A percentile compares a stretch with the other conserved stretches of the same genome.
These are phyloP conservation scores for Symbiotaphrina buchneri DNA, from an alignment of 495 filamentous ascomycete genomes.

Conservation along the genomic window DNA sequence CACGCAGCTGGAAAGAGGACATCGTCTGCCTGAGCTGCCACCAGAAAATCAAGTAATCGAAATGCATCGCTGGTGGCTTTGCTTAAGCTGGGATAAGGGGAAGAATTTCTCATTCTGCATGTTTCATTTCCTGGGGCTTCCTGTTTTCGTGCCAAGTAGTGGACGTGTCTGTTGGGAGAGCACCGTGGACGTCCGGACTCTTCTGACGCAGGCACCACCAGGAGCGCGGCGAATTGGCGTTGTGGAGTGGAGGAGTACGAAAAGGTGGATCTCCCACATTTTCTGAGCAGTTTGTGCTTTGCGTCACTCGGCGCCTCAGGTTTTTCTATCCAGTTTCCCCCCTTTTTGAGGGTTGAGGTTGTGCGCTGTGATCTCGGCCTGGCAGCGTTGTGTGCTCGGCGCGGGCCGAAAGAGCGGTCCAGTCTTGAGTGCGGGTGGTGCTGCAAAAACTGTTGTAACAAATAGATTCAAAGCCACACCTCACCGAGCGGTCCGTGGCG, in stretches of 20 bases:
- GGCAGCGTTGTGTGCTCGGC: too few species aligned
- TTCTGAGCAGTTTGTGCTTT: too few species aligned
- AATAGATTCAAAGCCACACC: too few species aligned
- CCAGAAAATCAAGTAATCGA: constrained; percentile 4
- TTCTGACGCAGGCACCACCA: not conserved
- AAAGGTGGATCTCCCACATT: not conserved
- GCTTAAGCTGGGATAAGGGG: too few species aligned
- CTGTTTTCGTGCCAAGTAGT: not conserved
- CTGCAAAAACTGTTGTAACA: too few species aligned
- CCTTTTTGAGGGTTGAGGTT: not conserved
- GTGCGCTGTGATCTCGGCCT: constrained; percentile 4
- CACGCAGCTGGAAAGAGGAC: constrained; percentile 4
- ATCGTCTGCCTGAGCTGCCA: constrained; percentile 5
- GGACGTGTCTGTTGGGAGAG: not conserved
- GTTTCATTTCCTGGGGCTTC: not conserved
- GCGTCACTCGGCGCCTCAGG: constrained; percentile 1
- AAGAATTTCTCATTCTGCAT: too few species aligned
- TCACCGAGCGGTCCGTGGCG: too few species aligned
- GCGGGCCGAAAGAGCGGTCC: too few species aligned
- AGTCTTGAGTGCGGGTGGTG: too few species aligned
- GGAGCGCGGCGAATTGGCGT: not conserved
- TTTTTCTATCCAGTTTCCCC: not conserved
- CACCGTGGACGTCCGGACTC: not conserved
- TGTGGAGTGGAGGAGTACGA: too few species aligned
- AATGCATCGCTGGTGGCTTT: not conserved